Conservation (phyloP, 768 basidiomycete species). For the Hemileccinum impolitum region DNA sequence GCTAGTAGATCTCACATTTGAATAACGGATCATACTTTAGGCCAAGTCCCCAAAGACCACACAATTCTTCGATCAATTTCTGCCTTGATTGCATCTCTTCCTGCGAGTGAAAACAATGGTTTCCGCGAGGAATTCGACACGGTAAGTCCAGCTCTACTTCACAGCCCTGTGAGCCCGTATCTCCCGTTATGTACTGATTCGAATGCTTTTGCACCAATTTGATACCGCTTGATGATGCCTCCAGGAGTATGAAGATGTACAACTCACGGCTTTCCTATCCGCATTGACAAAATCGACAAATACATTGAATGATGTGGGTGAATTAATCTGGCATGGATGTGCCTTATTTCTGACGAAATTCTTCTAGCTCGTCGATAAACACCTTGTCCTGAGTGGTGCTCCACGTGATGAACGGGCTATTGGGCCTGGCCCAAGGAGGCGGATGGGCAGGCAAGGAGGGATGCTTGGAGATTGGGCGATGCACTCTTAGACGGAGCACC, state of each 20-base stretch:
- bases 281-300: slow-evolving; percentile 86
- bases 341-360: slow-evolving; percentile 3
- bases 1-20: background rate
- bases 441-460: slow-evolving; percentile 47
- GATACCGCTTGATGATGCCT: background rate
- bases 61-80: slow-evolving; percentile 79
- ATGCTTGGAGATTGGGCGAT: slow-evolving; percentile 54
- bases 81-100: slow-evolving; percentile 83
- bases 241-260: slow-evolving; percentile 95
- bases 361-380: slow-evolving; percentile 73
- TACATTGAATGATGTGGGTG: slow-evolving; percentile 81
- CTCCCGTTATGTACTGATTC: background rate
- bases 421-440: slow-evolving; percentile 46
- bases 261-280: slow-evolving; percentile 85
- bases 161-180: background rate
- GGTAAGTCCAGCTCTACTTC: slow-evolving; percentile 39
- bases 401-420: slow-evolving; percentile 49
- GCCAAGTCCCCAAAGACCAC: slow-evolving; percentile 73
- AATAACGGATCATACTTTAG: slow-evolving; percentile 34
- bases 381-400: slow-evolving; percentile 55
- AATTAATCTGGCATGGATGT: background rate
- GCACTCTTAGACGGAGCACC: slow-evolving; percentile 34
- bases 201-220: background rate
- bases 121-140: slow-evolving; percentile 90
- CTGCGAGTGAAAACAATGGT: slow-evolving; percentile 76